Percentiles rank a stretch among this genome's conserved stretches.
These are phyloP conservation scores for Clonostachys rhizophaga DNA, from an alignment of 2,329 filamentous ascomycete genomes.

Conservation along the genomic window DNA sequence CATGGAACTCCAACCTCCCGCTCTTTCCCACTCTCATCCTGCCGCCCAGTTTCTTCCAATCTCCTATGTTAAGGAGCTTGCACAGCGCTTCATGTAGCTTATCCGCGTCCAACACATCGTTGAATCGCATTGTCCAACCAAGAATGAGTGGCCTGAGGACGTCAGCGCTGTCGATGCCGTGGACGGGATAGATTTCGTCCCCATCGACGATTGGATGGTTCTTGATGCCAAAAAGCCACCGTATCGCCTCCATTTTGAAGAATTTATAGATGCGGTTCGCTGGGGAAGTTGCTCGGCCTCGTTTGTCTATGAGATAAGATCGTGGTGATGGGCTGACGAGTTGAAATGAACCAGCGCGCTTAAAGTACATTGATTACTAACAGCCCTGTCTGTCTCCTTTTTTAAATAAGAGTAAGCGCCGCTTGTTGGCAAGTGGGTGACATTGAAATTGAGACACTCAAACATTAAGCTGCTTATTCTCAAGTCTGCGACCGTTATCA, in stretches of 20 bases:
- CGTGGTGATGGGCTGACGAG: too few relatives aligned
- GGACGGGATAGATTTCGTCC: slow-evolving; percentile 20
- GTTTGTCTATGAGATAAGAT: too few relatives aligned
- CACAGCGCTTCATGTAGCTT: slow-evolving; percentile 27
- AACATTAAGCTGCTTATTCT: too few relatives aligned
- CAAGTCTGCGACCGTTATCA: too few relatives aligned
- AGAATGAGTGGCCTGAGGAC: slow-evolving; percentile 15
- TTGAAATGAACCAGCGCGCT: neutral
- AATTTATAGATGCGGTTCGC: too few relatives aligned
- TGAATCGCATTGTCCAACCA: slow-evolving; percentile 31
- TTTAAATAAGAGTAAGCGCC: too few relatives aligned
- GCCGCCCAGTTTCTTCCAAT: slow-evolving; percentile 41
- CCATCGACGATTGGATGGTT: neutral
- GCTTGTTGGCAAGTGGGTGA: too few relatives aligned
- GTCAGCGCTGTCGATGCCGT: slow-evolving; percentile 21
- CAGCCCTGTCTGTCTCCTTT: too few relatives aligned
- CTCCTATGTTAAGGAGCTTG: slow-evolving; percentile 30
- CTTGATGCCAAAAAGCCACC: neutral
- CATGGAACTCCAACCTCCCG: slow-evolving; percentile 21
- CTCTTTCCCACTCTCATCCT: slow-evolving; percentile 26
- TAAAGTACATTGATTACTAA: too few relatives aligned
- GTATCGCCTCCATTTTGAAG: too few relatives aligned
- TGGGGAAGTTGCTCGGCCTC: too few relatives aligned
- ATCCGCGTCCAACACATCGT: slow-evolving; percentile 37
- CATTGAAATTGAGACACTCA: too few relatives aligned